Evolutionary conservation across 306 rosid genomes (phyloP).

Genomic region (Spatholobus suberectus): DNA sequence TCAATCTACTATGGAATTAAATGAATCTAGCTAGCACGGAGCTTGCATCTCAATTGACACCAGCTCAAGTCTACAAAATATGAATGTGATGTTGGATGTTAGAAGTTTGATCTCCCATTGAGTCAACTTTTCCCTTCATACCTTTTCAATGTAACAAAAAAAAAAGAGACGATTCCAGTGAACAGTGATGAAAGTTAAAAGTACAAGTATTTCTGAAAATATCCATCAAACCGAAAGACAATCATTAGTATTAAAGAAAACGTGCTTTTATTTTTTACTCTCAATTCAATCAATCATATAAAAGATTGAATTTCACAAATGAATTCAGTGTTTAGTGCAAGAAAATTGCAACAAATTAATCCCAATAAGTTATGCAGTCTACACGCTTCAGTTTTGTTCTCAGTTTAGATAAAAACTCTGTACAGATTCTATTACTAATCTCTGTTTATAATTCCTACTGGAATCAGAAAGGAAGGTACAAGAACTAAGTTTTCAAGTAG

Average conservation of each 20-base stretch:
- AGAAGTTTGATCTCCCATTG: constrained; percentile 6
- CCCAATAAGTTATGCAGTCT: not conserved
- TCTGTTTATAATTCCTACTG: not conserved
- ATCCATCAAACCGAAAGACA: not conserved
- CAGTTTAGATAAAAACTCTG: not conserved
- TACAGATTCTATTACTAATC: not conserved
- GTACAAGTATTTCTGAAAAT: not conserved
- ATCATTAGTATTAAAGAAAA: not conserved
- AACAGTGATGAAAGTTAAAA: not conserved
- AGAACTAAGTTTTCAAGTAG: not conserved
- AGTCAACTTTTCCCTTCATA: constrained; percentile 25
- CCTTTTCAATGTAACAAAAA: constrained; percentile 6
- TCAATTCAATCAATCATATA: constrained; percentile 5
- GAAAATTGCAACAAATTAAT: constrained; percentile 12
- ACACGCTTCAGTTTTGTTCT: not conserved
- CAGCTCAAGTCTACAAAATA: not conserved
- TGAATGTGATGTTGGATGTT: not conserved
- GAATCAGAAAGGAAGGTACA: constrained; percentile 1
- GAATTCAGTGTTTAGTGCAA: not conserved
- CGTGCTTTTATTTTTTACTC: not conserved
- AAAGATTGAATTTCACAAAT: not conserved
- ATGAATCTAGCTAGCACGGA: not conserved
- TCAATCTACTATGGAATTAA: not conserved
- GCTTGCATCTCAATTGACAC: not conserved
- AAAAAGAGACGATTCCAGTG: not conserved